phyloP scores from a whole-genome alignment of 1,284 basidiomycete species.

The Rhodofomes roseus region DNA sequence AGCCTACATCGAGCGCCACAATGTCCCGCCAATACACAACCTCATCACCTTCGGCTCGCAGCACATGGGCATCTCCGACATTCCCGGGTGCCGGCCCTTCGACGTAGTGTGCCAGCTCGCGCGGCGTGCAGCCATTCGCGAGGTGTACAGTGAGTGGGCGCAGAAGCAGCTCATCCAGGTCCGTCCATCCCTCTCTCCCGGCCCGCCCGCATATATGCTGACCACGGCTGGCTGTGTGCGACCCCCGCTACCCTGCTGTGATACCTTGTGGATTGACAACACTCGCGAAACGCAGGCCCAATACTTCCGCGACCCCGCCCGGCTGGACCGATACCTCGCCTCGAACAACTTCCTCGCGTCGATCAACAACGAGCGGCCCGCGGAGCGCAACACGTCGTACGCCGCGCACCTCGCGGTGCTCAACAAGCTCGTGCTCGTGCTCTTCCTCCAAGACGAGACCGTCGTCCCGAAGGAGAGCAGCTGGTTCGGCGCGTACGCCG shows the following conservation, averaged over 20 bases:
- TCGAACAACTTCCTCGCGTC: slow-evolving; percentile 69
- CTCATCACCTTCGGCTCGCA: slow-evolving; percentile 88
- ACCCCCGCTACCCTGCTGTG: no score
- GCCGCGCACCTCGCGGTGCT: slow-evolving; percentile 54
- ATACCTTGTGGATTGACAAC: slow-evolving; percentile 25
- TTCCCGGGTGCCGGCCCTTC: slow-evolving; percentile 67
- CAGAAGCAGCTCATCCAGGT: slow-evolving; percentile 75
- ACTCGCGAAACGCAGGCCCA: slow-evolving; percentile 52
- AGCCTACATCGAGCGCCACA: slow-evolving; percentile 85
- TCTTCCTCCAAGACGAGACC: slow-evolving; percentile 71
- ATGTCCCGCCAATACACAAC: slow-evolving; percentile 74
- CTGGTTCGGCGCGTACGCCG: slow-evolving; percentile 77
- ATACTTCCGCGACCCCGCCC: slow-evolving; percentile 88
- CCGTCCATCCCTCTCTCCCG: slow-evolving; percentile 34
- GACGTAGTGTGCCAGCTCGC: slow-evolving; percentile 81
- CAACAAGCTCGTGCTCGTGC: slow-evolving; percentile 58
- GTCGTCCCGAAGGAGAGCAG: slow-evolving; percentile 80
- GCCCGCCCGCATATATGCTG: no score
- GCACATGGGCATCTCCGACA: slow-evolving; percentile 82
- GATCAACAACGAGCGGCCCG: slow-evolving; percentile 71
- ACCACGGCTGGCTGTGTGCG: neutral
- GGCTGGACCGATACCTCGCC: slow-evolving; percentile 66
- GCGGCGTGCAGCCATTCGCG: slow-evolving; percentile 64
- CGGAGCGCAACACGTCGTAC: slow-evolving; percentile 56
- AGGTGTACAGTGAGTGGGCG: slow-evolving; percentile 82